Evolutionary conservation across 331 rosid genomes (phyloP), one percentile per base, ranked within the genome.

Genomic region (Quercus phellos): DNA sequence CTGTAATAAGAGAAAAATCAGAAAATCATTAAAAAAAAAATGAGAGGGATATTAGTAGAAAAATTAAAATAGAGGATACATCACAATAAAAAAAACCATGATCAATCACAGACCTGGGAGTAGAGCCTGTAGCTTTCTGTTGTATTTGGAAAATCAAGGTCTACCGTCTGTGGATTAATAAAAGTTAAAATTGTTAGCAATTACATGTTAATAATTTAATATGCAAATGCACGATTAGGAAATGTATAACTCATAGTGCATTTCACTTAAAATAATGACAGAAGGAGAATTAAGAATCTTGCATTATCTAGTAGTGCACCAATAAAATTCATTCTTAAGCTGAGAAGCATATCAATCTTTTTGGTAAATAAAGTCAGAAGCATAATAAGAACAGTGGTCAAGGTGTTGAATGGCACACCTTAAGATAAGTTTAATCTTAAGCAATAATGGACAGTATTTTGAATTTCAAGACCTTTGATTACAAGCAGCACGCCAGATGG

Each of bases 81-180:
- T 50, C 68, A 42, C 22, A 78, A 55, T 66, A 84, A 38, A 38
- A 68, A 76, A 55, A 85, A 73, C 46, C 77, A 27, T 59, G 83
- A n/a, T 58, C 77, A 84, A 19, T 59, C 73, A 84, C 90, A 73
- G 21, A 95, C 99, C 99, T 95, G 97, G 70, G 94, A 90, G 83
- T 86, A 93, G 70, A 93, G 97, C 78, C 63, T 91, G 91, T 95
- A 95, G 92, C 94, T 95, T 82, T 93, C 99, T 46, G 99, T 90
- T 70, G 97, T 95, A 83, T 88, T 90, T 78, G 96, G 97, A 88
- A 90, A 84, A 83, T 93, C 97, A 77, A 91, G 78, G 60, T 95
- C 98, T 55, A 95, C 98, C 4, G 86, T 90, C 98, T 95, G 88
- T 74, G 72, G 43, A 80, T 79, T 82, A 80, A 81, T 46, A 51